Evolutionary conservation across 2,329 filamentous ascomycete genomes (phyloP), one percentile per base, ranked within the genome.

Genomic region (Hypoxylon sp.): DNA sequence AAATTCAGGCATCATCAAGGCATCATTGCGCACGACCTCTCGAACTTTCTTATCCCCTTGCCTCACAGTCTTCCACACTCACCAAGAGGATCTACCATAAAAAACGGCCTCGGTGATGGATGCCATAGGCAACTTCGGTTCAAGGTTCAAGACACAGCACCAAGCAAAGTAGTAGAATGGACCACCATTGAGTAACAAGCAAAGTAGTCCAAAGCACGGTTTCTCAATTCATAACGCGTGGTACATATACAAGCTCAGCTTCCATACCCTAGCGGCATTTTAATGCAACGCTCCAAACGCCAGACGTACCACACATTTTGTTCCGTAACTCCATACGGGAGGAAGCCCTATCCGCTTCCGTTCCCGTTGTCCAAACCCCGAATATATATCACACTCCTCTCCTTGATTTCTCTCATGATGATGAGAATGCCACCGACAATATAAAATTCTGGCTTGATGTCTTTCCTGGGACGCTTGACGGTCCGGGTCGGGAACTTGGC

Each of bases 401-500:
- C 65, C 68, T 34, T 69, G 72, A 11, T 19, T 24, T 46, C 17
- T 24, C 26, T 24, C 20, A 47, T 28, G 24, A 47, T 28, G 22
- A 26, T 34, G 54, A 55, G 37, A 48, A 48, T 48, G 52, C 65
- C 69, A 67, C 67, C 69, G 65, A 69, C 67, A 62, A 61, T 67
- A 70, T 70, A 73, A 47, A 56, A 41, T 65, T 70, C 56, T 69
- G 62, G 17, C 61, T 56, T 69, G 64, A 39, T 72, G 71, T 70
- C 66, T 70, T 39, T 69, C 17, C 65, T 67, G 70, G 68, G 71
- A 72, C 63, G 69, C 68, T 65, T 64, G 67, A 68, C 57, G 65
- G 72, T 67, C 64, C 70, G 64, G 68, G 64, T 61, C 67, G 62
- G 58, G 71, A 73, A 69, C 62, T 59, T 50, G 67, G 64, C 68